These are phyloP conservation scores for Diaporthe vexans DNA, from an alignment of 2,329 filamentous ascomycete species.

Conservation along the genomic window DNA sequence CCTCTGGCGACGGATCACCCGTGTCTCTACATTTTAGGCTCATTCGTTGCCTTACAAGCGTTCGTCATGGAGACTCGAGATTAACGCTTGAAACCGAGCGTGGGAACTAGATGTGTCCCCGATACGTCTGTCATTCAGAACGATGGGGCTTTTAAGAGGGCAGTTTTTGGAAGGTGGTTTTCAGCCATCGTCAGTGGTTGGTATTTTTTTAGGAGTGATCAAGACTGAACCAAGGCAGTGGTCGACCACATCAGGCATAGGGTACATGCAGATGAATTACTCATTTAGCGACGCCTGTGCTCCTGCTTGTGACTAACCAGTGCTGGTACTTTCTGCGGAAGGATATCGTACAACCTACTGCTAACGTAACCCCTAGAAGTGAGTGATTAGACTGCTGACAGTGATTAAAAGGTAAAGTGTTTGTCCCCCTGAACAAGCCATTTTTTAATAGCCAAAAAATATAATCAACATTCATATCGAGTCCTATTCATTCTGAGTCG, in stretches of 20 bases:
- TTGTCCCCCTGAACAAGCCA: not conserved
- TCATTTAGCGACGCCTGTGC: conserved; percentile 39
- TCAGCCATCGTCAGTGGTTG: conserved; percentile 3
- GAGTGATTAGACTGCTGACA: no score
- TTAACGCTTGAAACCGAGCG: not conserved
- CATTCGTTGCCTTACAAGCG: not conserved
- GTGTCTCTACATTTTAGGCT: not conserved
- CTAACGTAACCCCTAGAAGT: not conserved
- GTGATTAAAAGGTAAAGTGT: not conserved
- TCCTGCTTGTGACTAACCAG: conserved; percentile 37
- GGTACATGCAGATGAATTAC: conserved; percentile 40
- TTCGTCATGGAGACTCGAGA: not conserved
- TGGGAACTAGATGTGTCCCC: not conserved
- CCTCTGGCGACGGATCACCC: not conserved
- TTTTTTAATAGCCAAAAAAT: not conserved
- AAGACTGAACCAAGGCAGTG: conserved; percentile 13
- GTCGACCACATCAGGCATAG: conserved; percentile 36
- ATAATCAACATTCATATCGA: not conserved
- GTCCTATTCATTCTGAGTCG: not conserved
- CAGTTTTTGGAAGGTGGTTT: not conserved
- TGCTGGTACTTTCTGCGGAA: conserved; percentile 20
- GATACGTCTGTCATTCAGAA: not conserved
- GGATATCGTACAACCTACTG: not conserved
- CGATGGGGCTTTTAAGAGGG: not conserved
- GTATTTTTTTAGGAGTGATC: conserved; percentile 18